phyloP scores from a whole-genome alignment of 495 filamentous ascomycete genomes.

The Lasiosphaeria hispida region DNA sequence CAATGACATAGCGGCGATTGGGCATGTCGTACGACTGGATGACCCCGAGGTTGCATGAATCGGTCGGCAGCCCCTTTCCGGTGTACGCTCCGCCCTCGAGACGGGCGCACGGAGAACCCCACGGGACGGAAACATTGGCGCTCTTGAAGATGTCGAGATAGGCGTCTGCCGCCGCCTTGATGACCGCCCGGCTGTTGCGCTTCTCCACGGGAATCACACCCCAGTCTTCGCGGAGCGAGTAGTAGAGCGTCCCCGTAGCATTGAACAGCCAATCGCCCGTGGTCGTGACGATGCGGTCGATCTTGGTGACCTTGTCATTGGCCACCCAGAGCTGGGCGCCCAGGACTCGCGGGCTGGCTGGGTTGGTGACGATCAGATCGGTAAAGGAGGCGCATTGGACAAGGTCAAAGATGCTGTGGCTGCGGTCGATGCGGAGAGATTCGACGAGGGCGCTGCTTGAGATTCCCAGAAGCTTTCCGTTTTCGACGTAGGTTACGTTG shows the following conservation, averaged over 20 bases:
- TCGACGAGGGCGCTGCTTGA: slow-evolving; percentile 24
- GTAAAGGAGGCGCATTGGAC: slow-evolving; percentile 24
- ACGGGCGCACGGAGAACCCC: slow-evolving; percentile 26
- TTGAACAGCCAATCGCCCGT: slow-evolving; percentile 31
- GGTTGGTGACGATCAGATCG: slow-evolving; percentile 18
- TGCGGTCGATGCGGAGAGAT: slow-evolving; percentile 30
- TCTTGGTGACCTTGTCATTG: slow-evolving; percentile 15
- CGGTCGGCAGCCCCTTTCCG: slow-evolving; percentile 21
- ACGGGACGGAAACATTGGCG: slow-evolving; percentile 23
- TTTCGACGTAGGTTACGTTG: slow-evolving; percentile 23
- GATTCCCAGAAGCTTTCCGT: slow-evolving; percentile 6
- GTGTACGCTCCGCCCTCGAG: slow-evolving; percentile 33
- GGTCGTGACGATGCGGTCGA: slow-evolving; percentile 26
- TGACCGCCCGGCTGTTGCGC: slow-evolving; percentile 19
- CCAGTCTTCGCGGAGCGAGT: slow-evolving; percentile 28
- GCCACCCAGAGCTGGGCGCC: slow-evolving; percentile 19
- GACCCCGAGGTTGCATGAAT: slow-evolving; percentile 21
- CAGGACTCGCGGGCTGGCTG: slow-evolving; percentile 18
- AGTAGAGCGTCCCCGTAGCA: slow-evolving; percentile 24
- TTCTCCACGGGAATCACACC: slow-evolving; percentile 17
- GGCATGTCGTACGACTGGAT: slow-evolving; percentile 24
- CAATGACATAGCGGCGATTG: slow-evolving; percentile 25
- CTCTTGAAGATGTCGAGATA: slow-evolving; percentile 30
- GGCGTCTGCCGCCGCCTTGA: slow-evolving; percentile 28
- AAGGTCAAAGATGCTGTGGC: slow-evolving; percentile 22